Base-by-base conservation (phyloP, 352 stramenopile species). In the Phytophthora colocasiae region DNA sequence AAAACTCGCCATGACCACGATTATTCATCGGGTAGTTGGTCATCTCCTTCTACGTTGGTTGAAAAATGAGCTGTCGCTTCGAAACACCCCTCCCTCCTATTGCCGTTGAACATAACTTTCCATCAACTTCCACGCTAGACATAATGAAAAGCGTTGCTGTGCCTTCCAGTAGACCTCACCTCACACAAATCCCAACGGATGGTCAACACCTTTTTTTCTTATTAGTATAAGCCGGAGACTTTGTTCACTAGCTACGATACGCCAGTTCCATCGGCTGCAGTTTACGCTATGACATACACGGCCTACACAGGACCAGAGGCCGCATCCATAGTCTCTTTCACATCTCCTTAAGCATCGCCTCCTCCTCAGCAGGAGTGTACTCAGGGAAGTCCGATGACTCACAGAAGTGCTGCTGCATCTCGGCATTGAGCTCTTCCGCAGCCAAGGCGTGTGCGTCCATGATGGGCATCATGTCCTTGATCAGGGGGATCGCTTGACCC, bases 341-440 rank as follows among this genome's bases (percentile, higher is more conserved):
- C 58, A 57, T 58, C 36, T 72, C 61, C 41, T 66, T 70, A 29
- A 67, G 63, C n/a, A 90, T 77, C 10, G 72, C 70, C 40, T 91
- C 85, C 31, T 93, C 81, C 46, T 87, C 57, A 1, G 67, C 66
- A 12, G 72, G 62, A 14, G 63, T 61, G 19, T 71, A 76, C 58
- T 93, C 85, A 0, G 82, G 82, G 56, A 90, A 91, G 62, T 91
- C 82, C 11, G 85, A 88, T 14, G 80, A 66, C 63, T 85, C 75
- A 15, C 75, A 91, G 61, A 90, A 93, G 46, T 67, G 34, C 27
- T 50, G 38, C 43, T 77, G 51, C 46, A 87, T 81, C 34, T 80
- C 61, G 39, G 54, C 49, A 29, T 77, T 69, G 17, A 91, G 49
- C 46, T 84, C 58, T 10, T 76, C 57, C 34, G 84, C 76, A 14